Base-by-base conservation (phyloP, 148 eudicot species). In the Pharnaceum exiguum region DNA sequence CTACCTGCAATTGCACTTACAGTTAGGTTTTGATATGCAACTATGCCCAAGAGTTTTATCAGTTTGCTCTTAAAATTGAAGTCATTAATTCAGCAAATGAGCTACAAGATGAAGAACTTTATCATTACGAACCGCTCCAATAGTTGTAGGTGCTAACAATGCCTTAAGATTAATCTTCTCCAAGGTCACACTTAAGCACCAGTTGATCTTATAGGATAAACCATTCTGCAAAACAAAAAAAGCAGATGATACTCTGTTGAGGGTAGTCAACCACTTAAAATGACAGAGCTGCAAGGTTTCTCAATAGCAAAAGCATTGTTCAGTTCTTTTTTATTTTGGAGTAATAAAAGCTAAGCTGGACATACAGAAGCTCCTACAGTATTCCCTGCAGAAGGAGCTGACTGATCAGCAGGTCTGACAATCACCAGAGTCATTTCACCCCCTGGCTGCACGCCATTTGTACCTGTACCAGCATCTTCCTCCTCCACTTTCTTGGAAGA, bases 111-210 rank as follows among this genome's bases (percentile, higher is more conserved):
- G 16, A 15, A 50, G 13, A n/a, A 5, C 7, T n/a, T 3, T 16
- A 7, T 2, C 0, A 3, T 8, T 23, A 5, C 21, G 51, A 68
- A 71, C 80, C 53, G 76, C 80, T 67, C 73, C 80, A 33, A 43
- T 59, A 54, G 73, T 71, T 30, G 76, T 59, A 63, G 80, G 80
- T 28, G 77, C 68, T 49, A 76, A 57, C 22, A 70, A 3, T 59
- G 76, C 62, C 31, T 62, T 66, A 37, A 79, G 70, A 43, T 79
- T 72, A 2, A 65, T 48, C 65, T 62, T 63, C 25, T 46, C 37
- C 22, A 31, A 26, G 23, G 60, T 37, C 3, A 5, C 42, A 16
- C 10, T 66, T 2, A 72, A 46, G 44, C 64, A 33, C 51, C 57
- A 47, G 43, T 69, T 2, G 69, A 24, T 59, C 49, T 59, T 13